A percentile compares a stretch with the other conserved stretches of the same genome.
Evolutionary conservation across 1,284 basidiomycete genomes (phyloP).

Genomic region (Peniophora sp.): DNA sequence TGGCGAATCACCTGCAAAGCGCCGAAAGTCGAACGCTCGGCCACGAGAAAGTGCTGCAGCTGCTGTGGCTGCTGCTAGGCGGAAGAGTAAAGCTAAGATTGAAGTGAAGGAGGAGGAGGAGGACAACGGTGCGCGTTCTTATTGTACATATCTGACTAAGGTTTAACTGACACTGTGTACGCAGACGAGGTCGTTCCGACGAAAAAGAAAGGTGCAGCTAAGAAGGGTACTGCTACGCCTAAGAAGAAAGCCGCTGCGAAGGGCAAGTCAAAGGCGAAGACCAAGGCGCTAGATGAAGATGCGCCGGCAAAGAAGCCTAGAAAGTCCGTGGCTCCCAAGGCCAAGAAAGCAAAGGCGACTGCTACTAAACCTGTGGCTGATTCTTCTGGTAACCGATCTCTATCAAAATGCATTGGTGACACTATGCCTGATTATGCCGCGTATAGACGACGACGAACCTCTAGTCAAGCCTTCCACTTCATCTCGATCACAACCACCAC

Average conservation of each 20-base stretch:
- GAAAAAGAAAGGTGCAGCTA: not conserved
- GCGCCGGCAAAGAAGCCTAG: not conserved
- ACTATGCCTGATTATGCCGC: no score
- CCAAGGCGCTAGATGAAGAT: not conserved
- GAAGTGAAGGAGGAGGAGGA: not conserved
- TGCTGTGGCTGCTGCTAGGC: not conserved
- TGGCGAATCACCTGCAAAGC: conserved; percentile 32
- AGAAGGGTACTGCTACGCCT: not conserved
- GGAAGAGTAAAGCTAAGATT: conserved; percentile 1
- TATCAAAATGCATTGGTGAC: no score
- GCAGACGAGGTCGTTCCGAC: not conserved
- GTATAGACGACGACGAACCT: no score
- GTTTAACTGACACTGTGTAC: no score
- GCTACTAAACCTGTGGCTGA: no score
- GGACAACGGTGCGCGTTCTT: not conserved
- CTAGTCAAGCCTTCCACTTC: no score
- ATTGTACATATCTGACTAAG: no score
- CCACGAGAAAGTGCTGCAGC: conserved; percentile 4
- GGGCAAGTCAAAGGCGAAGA: not conserved
- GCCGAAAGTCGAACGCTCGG: not conserved
- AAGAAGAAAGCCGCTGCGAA: not conserved
- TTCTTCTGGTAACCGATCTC: no score
- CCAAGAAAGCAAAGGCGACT: no score
- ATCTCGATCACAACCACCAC: no score
- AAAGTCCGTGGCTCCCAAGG: no score